Conservation (phyloP, 345 rosid genomes). For the Melaleuca alternifolia region DNA sequence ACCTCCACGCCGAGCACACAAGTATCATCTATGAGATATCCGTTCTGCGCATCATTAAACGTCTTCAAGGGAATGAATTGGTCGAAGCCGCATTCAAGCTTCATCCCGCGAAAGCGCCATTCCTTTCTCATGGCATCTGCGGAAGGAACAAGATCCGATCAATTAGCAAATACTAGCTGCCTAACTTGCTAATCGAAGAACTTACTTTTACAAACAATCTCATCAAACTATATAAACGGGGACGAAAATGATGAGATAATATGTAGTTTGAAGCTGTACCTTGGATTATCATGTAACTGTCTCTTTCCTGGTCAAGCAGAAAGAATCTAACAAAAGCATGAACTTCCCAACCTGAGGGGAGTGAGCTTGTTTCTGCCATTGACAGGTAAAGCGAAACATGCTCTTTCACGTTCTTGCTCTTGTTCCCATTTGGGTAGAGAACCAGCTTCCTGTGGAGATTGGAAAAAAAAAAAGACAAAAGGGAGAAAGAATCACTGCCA, state of each 20-base stretch:
- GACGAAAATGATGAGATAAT: not conserved
- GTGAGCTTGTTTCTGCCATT: constrained; percentile 25
- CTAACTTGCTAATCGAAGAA: not conserved
- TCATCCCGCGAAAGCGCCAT: constrained; percentile 21
- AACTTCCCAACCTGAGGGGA: constrained; percentile 42
- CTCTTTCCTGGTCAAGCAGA: constrained; percentile 33
- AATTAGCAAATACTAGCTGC: not conserved
- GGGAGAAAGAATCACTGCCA: not conserved
- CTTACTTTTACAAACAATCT: not conserved
- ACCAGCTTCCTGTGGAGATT: constrained; percentile 37
- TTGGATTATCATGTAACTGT: constrained; percentile 18
- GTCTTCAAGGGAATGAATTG: constrained; percentile 6
- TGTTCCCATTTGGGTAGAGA: constrained; percentile 54
- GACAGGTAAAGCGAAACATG: constrained; percentile 46
- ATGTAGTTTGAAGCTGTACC: constrained; percentile 3
- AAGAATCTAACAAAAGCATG: constrained; percentile 32
- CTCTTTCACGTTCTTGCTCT: constrained; percentile 39
- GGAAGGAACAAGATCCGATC: not conserved
- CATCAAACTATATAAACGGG: not conserved
- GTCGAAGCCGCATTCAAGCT: constrained; percentile 35
- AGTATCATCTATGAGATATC: constrained; percentile 22
- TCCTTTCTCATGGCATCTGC: constrained; percentile 12
- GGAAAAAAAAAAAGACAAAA: not conserved
- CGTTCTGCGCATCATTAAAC: constrained; percentile 17
- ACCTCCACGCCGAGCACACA: constrained; percentile 37